Evolutionary conservation across 202 grass and related monocot species (phyloP), one percentile per base, ranked within the genome.

Genomic region (Setaria italica): DNA sequence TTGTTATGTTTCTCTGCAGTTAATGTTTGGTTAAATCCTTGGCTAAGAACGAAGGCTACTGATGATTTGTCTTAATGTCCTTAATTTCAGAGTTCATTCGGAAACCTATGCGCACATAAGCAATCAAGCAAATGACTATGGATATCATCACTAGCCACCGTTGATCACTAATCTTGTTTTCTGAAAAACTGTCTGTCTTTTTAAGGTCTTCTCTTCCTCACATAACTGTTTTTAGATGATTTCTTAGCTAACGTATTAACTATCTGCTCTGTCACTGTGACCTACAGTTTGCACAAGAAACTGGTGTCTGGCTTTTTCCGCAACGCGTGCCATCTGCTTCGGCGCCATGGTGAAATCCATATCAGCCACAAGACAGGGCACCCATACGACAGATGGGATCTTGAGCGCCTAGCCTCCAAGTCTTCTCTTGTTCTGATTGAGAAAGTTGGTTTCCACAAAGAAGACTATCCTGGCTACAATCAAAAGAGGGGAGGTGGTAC

Each of bases 381-480:
- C 6, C 70, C 70, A 1, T 90, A 84, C 0, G 29, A 46, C 2
- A 72, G 56, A 0, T 87, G 90, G 91, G 47, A 90, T 54, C 65
- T 90, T 2, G 43, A 85, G 53, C 7, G 74, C 9, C 70, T 92
- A 29, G 80, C 80, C 8, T 72, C 45, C 0, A 8, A 53, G 9
- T 76, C 25, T 29, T 87, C 80, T 82, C 87, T 92, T 53, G 0
- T 78, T 14, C 3, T 85, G 42, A 9, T 35, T 15, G 81, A 85
- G 41, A 51, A 54, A 46, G 32, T 63, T n/a, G 15, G 9, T 39
- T 92, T 92, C 4, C 58, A 60, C 0, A 82, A 34, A 39, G 17
- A 78, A n/a, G 81, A 92, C 9, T 90, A 90, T n/a, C 91, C 91
- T 5, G 84, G 84, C 8, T 90, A 90, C 46, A 67, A 48, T 6